Percentiles rank a stretch among this genome's conserved stretches.
Conservation (phyloP, 257 asterid species). For the Solanum dulcamara region DNA sequence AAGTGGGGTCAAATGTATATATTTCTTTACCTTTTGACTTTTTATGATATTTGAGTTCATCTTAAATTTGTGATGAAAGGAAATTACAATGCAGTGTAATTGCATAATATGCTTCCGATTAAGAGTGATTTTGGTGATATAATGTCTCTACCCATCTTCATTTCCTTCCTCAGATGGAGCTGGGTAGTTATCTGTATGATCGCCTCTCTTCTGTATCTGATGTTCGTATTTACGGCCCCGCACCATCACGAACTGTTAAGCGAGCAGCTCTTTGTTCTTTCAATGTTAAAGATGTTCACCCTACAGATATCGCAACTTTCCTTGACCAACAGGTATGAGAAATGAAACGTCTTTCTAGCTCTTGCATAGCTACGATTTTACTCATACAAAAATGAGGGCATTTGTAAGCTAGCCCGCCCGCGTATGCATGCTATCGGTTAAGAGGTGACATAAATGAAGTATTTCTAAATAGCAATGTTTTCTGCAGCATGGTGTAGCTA, state of each 20-base stretch:
- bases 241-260: constrained; percentile 43
- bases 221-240: constrained; percentile 75
- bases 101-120: background rate
- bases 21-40: background rate
- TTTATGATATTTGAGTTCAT: background rate
- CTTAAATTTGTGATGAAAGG: background rate
- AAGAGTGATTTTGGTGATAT: background rate
- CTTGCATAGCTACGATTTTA: background rate
- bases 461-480: background rate
- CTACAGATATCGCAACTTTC: constrained; percentile 78
- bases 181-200: constrained; percentile 51
- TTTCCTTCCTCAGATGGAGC: constrained; percentile 48
- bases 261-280: constrained; percentile 93
- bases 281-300: constrained; percentile 69
- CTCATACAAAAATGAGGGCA: background rate
- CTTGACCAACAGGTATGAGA: constrained; percentile 72
- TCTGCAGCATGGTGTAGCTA: constrained; percentile 74
- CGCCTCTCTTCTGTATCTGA: constrained; percentile 40
- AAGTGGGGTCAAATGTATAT: too few species aligned
- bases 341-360: background rate
- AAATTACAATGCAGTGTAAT: background rate
- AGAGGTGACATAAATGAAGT: background rate
- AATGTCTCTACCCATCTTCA: background rate
- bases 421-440: background rate
- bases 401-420: background rate